Evolutionary conservation across 2,329 filamentous ascomycete genomes (phyloP).

Genomic region (Fonsecaea nubica): DNA sequence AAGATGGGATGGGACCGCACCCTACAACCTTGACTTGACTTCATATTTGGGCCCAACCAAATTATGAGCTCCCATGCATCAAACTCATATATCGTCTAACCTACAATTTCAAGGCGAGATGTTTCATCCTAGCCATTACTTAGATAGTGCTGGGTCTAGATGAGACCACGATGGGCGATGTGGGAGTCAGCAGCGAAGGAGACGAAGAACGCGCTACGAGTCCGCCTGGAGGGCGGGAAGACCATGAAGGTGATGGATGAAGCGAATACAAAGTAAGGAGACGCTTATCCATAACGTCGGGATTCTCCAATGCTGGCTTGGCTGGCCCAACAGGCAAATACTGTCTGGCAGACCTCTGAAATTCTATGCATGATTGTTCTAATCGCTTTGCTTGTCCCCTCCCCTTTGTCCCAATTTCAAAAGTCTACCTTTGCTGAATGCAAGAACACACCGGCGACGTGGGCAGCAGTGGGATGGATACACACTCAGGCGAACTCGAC

Average conservation of each 20-base stretch:
- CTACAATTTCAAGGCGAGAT: no score
- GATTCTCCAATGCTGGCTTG: no score
- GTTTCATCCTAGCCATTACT: no score
- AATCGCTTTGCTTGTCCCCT: no score
- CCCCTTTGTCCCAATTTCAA: no score
- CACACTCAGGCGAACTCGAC: constrained; percentile 39
- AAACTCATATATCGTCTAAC: no score
- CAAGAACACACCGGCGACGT: background rate
- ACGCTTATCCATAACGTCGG: no score
- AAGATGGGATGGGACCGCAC: background rate
- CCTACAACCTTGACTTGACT: background rate
- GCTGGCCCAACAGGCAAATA: background rate
- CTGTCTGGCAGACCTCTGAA: background rate
- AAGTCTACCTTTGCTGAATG: background rate
- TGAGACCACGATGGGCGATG: constrained; percentile 1
- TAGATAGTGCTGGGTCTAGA: no score
- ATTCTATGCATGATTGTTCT: no score
- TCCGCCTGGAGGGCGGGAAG: background rate
- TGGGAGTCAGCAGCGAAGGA: background rate
- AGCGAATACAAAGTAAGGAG: no score
- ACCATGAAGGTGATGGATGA: background rate
- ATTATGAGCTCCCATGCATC: background rate
- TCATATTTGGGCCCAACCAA: background rate
- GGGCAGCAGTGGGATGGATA: background rate
- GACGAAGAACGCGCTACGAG: background rate